Evolutionary conservation across 768 basidiomycete species (phyloP).

Genomic region (Boletus coccyginus): DNA sequence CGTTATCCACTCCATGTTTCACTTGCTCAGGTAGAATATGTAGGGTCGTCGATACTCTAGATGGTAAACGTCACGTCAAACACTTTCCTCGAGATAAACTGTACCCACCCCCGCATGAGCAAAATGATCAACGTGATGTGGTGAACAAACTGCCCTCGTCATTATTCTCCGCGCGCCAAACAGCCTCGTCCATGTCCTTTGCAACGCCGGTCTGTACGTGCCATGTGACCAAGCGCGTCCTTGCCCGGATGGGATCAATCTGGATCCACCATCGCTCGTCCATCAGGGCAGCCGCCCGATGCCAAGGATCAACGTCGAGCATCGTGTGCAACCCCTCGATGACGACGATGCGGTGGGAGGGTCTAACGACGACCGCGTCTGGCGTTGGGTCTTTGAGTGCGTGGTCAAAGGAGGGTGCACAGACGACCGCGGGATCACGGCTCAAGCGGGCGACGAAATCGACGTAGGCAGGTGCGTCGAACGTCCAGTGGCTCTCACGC

Average conservation of each 20-base stretch:
- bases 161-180: constrained; percentile 72
- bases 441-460: constrained; percentile 62
- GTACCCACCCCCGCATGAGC: constrained; percentile 25
- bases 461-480: constrained; percentile 72
- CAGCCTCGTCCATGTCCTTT: constrained; percentile 58
- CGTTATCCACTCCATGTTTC: no score
- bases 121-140: no score
- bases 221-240: constrained; percentile 58
- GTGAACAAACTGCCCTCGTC: constrained; percentile 54
- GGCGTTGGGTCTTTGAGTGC: constrained; percentile 80
- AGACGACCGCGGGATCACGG: constrained; percentile 32
- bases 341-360: constrained; percentile 72
- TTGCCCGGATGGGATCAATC: constrained; percentile 54
- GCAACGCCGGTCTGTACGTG: constrained; percentile 81
- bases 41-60: constrained; percentile 41
- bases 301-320: constrained; percentile 73
- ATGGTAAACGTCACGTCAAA: constrained; percentile 41
- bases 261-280: constrained; percentile 81
- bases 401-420: constrained; percentile 84
- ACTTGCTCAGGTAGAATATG: no score
- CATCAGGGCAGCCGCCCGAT: constrained; percentile 54
- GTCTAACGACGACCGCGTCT: constrained; percentile 53
- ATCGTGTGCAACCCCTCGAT: constrained; percentile 91
- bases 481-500: constrained; percentile 90
- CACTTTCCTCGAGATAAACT: constrained; percentile 39